Evolutionary conservation across 1,284 basidiomycete genomes (phyloP).

Genomic region (Cutaneotrichosporon sp.): DNA sequence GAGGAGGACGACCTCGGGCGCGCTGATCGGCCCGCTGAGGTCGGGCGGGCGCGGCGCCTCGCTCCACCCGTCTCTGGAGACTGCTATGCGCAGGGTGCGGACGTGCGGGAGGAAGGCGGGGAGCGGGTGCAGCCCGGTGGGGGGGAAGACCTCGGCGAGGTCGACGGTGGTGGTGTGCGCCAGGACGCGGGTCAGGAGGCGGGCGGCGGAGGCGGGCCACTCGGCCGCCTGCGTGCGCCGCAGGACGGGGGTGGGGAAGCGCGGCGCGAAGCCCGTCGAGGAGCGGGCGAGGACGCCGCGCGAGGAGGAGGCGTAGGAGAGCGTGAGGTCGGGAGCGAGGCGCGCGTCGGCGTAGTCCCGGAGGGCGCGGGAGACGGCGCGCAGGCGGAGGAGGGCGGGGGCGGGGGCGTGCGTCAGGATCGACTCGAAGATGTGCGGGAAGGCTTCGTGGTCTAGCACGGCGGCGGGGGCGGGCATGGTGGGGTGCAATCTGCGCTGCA

Average conservation of each 20-base stretch:
- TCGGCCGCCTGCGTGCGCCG: not conserved
- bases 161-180: not conserved
- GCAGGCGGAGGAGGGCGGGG: not conserved
- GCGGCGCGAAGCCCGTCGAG: not conserved
- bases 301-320: not conserved
- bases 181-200: not conserved
- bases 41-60: constrained; percentile 6
- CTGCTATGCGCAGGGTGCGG: not conserved
- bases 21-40: not conserved
- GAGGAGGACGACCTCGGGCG: not conserved
- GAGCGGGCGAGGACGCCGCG: not conserved
- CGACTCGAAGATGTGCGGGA: constrained; percentile 18
- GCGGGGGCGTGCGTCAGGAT: constrained; percentile 6
- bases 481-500: not conserved
- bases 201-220: not conserved
- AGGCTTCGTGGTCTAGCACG: constrained; percentile 10
- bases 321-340: constrained; percentile 1
- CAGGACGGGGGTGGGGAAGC: not conserved
- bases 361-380: not conserved
- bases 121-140: not conserved
- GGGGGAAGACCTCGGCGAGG: not conserved
- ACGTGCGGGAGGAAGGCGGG: not conserved
- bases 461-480: not conserved
- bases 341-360: not conserved
- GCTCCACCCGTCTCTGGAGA: not conserved